phyloP scores from a whole-genome alignment of 352 stramenopile genomes.

The Pythium guiyangense region DNA sequence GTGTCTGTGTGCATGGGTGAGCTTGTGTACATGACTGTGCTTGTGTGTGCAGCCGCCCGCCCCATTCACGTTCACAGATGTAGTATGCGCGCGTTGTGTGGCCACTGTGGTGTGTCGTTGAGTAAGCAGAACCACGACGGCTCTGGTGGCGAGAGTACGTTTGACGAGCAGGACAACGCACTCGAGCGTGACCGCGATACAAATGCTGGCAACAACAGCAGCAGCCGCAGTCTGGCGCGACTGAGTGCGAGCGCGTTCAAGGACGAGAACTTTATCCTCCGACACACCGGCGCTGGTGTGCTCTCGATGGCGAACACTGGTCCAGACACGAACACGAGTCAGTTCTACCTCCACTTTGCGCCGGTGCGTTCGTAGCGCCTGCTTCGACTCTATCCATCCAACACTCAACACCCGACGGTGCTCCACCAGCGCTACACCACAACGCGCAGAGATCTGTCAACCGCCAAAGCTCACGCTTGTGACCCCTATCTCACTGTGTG shows the following conservation, averaged over 20 bases:
- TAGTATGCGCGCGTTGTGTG: not conserved
- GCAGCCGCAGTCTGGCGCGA: not conserved
- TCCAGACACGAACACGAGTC: slow-evolving; percentile 92
- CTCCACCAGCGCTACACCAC: no score
- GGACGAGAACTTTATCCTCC: slow-evolving; percentile 94
- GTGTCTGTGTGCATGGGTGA: no score
- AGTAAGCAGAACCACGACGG: slow-evolving; percentile 71
- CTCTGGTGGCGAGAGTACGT: slow-evolving; percentile 88
- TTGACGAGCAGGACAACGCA: slow-evolving; percentile 32
- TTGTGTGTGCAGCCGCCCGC: not conserved
- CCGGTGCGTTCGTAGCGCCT: slow-evolving; percentile 20
- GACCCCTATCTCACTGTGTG: no score
- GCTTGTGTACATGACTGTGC: slow-evolving; percentile 21
- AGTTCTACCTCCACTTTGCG: slow-evolving; percentile 93
- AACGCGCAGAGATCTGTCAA: slow-evolving; percentile 1
- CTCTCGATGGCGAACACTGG: slow-evolving; percentile 95
- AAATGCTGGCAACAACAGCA: slow-evolving; percentile 4
- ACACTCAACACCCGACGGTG: no score
- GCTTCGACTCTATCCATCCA: not conserved
- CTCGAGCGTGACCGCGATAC: slow-evolving; percentile 6
- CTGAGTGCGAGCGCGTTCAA: slow-evolving; percentile 67
- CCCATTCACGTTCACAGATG: no score
- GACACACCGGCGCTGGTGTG: slow-evolving; percentile 82
- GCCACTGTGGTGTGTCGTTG: no score
- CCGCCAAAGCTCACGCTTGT: not conserved